phyloP scores from a whole-genome alignment of 208 protist species.

The Acanthamoeba comandoni region DNA sequence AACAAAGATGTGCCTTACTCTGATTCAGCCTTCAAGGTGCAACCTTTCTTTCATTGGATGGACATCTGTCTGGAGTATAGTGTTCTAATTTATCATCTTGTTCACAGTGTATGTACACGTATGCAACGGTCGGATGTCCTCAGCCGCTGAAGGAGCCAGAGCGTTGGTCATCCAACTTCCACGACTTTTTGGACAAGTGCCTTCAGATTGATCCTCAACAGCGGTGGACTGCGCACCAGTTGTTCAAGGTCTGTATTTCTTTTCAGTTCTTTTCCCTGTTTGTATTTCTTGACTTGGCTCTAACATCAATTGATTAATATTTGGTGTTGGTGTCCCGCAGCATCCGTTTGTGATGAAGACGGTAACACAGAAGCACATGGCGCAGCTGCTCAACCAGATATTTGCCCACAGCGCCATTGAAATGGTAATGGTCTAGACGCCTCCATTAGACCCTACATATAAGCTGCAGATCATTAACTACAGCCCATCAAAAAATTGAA shows the following conservation, averaged over 20 bases:
- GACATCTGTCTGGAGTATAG: too few relatives aligned
- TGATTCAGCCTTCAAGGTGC: slow-evolving; percentile 52
- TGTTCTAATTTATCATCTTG: too few relatives aligned
- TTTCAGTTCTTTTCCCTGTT: background rate
- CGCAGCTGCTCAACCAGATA: slow-evolving; percentile 56
- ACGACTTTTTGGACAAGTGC: slow-evolving; percentile 57
- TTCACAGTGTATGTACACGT: slow-evolving; percentile 57
- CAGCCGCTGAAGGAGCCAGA: slow-evolving; percentile 42
- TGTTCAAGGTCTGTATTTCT: slow-evolving; percentile 8
- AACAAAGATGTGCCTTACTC: slow-evolving; percentile 51
- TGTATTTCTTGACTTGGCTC: too few relatives aligned
- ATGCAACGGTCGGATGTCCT: slow-evolving; percentile 50
- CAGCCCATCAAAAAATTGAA: too few relatives aligned
- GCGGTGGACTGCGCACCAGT: slow-evolving; percentile 2
- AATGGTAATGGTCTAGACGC: too few relatives aligned
- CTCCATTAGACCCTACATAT: too few relatives aligned
- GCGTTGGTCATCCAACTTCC: slow-evolving; percentile 48
- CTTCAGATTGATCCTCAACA: slow-evolving; percentile 29
- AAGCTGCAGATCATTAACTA: too few relatives aligned
- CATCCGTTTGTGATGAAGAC: slow-evolving; percentile 56
- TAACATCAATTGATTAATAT: background rate
- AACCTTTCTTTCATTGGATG: too few relatives aligned
- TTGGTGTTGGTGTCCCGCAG: background rate
- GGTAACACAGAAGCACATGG: slow-evolving; percentile 68
- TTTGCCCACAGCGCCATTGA: slow-evolving; percentile 39